A percentile compares a stretch with the other conserved stretches of the same genome.
Evolutionary conservation across 1,284 basidiomycete species (phyloP).

Genomic region (Apiotrichum brassicae): DNA sequence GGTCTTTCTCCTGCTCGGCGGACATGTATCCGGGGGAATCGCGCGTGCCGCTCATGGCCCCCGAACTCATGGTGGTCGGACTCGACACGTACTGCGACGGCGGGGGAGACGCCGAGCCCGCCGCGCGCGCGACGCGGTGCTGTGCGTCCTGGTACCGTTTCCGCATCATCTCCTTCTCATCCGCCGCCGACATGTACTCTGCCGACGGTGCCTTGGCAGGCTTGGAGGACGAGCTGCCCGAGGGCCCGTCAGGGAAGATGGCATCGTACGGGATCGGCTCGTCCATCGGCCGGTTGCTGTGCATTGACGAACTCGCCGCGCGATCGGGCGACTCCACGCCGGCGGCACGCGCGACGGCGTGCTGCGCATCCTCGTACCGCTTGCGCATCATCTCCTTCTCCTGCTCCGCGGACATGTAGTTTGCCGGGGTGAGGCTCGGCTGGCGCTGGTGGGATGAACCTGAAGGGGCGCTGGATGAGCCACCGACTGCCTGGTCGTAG

Average conservation of each 20-base stretch:
- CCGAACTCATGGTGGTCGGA: neutral
- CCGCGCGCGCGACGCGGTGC: neutral
- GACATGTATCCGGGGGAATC: constrained; percentile 1
- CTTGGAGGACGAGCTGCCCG: neutral
- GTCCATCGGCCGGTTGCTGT: neutral
- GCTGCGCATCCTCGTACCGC: constrained; percentile 29
- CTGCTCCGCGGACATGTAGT: constrained; percentile 21
- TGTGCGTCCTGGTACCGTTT: constrained; percentile 46
- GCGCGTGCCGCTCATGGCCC: neutral
- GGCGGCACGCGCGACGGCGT: neutral
- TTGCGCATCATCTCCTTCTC: constrained; percentile 34
- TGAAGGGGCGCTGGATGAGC: neutral
- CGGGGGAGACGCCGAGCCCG: neutral
- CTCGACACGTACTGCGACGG: neutral
- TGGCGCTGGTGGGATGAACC: neutral
- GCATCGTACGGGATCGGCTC: constrained; percentile 15
- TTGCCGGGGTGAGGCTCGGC: neutral
- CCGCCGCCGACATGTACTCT: constrained; percentile 11
- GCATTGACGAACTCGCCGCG: neutral
- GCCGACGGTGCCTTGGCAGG: neutral
- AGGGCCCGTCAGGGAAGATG: constrained; percentile 9
- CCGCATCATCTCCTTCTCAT: constrained; percentile 26
- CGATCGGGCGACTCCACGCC: neutral
- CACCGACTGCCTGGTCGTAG: neutral
- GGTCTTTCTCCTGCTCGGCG: constrained; percentile 31